Base-by-base conservation (phyloP, 805 yeast genomes). In the Hanseniaspora vineae region DNA sequence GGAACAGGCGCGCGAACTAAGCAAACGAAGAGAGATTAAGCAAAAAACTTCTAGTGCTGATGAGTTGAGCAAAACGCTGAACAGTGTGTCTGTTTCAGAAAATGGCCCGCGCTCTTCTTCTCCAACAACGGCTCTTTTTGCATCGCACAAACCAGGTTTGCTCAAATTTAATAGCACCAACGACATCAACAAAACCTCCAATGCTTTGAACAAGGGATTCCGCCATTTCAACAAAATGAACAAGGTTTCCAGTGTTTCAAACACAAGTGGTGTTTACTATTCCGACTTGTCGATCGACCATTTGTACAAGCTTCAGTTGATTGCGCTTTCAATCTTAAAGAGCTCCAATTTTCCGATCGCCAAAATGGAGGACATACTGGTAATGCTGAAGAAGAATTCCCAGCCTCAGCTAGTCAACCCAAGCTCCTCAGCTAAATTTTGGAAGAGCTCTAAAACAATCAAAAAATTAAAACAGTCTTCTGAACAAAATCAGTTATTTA, bases 1-100 rank as follows among this genome's bases (percentile, higher is more conserved):
- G 10, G 97, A 92, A 57, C 96, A 90, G 63, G 96, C 97, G 0
- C 72, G 96, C 52, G 96, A 86, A 51, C 82, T 84, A 58, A 74
- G 29, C 31, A 42, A 31, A 17, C 4, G 13, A n/a, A n/a, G n/a
- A 80, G 83, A 50, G 92, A 83, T 64, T 8, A 23, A 23, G 29
- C 29, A 23, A 23, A 4, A 23, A 23, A 23, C 29, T 8, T 23
- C 29, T 23, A 23, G 29, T 8, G 29, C 29, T 8, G 29, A 23
- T 23, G 29, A 23, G 29, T 23, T 23, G 29, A 23, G 29, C 29
- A 23, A 23, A 23, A 23, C 29, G 4, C 8, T 23, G 8, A 23
- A 23, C 29, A 23, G 29, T 23, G 4, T 23, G 29, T 23, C 29
- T 23, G 29, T 23, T 4, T 23, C 29, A 23, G 29, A 23, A 23